Evolutionary conservation across 2,329 filamentous ascomycete species (phyloP).

Genomic region (Trichoderma semiorbis): DNA sequence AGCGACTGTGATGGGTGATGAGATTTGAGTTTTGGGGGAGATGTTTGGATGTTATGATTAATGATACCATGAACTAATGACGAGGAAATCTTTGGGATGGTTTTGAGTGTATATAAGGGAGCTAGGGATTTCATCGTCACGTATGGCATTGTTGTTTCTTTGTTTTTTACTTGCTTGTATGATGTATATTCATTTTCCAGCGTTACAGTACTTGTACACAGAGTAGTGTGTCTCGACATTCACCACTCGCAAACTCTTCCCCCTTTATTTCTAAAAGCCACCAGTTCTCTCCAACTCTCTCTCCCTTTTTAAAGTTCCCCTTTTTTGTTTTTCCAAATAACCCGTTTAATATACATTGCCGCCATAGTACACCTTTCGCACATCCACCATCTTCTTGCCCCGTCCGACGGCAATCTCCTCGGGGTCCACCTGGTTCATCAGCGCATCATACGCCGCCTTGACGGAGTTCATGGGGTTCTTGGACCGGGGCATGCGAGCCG

Average conservation of each 20-base stretch:
- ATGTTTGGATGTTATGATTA: neutral
- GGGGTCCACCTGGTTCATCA: slow-evolving; percentile 79
- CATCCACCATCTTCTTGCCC: slow-evolving; percentile 94
- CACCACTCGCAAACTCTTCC: slow-evolving; percentile 4
- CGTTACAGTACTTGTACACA: slow-evolving; percentile 13
- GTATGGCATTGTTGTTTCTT: neutral
- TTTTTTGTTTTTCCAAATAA: neutral
- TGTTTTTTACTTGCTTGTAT: neutral
- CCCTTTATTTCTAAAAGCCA: neutral
- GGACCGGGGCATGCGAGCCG: slow-evolving; percentile 76
- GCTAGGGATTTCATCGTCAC: neutral
- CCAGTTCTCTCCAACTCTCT: neutral
- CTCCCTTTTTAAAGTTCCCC: neutral
- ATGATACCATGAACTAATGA: neutral
- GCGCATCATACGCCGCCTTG: slow-evolving; percentile 82
- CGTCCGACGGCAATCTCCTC: slow-evolving; percentile 85
- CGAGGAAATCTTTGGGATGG: neutral
- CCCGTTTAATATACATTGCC: slow-evolving; percentile 59
- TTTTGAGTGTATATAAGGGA: neutral
- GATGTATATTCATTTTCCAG: slow-evolving; percentile 4
- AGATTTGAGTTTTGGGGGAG: neutral
- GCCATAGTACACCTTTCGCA: slow-evolving; percentile 94
- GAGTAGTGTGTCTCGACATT: slow-evolving; percentile 3
- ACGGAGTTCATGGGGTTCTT: slow-evolving; percentile 98
- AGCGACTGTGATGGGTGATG: neutral